Conservation (phyloP, 805 yeast genomes). For the Peterozyma toletana region DNA sequence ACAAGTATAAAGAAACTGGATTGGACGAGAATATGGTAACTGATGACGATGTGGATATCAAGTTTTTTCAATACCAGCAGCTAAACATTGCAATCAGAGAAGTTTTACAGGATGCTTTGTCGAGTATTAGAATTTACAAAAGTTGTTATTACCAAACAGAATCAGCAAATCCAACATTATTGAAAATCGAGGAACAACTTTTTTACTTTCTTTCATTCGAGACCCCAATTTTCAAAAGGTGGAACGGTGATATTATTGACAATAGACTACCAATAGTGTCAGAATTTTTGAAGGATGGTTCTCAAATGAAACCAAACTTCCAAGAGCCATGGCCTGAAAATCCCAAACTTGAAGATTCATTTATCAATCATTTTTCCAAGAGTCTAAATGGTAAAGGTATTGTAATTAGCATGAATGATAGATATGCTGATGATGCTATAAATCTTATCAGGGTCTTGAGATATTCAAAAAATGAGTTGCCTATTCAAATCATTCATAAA, state of each 20-base stretch:
- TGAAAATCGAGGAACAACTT: constrained; percentile 11
- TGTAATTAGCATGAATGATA: constrained; percentile 43
- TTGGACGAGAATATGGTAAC: too few relatives aligned
- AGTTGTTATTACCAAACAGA: constrained; percentile 27
- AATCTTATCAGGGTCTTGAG: constrained; percentile 43
- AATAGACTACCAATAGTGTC: background rate
- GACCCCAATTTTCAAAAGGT: constrained; percentile 13
- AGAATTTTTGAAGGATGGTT: background rate
- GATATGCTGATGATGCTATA: constrained; percentile 35
- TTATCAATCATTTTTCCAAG: constrained; percentile 20
- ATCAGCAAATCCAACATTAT: constrained; percentile 13
- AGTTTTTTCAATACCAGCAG: constrained; percentile 37
- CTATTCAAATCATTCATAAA: constrained; percentile 39
- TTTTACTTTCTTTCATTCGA: constrained; percentile 25
- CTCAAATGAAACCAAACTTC: background rate
- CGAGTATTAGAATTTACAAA: constrained; percentile 37
- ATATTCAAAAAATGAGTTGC: constrained; percentile 40
- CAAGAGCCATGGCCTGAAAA: constrained; percentile 11
- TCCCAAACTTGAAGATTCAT: background rate
- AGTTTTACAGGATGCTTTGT: constrained; percentile 29
- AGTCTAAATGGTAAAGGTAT: constrained; percentile 43
- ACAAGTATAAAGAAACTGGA: background rate
- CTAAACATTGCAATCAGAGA: constrained; percentile 5
- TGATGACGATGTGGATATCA: background rate
- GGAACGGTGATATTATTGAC: constrained; percentile 5